Conservation (phyloP, 2,329 filamentous ascomycete genomes). For the Cordyceps militaris region DNA sequence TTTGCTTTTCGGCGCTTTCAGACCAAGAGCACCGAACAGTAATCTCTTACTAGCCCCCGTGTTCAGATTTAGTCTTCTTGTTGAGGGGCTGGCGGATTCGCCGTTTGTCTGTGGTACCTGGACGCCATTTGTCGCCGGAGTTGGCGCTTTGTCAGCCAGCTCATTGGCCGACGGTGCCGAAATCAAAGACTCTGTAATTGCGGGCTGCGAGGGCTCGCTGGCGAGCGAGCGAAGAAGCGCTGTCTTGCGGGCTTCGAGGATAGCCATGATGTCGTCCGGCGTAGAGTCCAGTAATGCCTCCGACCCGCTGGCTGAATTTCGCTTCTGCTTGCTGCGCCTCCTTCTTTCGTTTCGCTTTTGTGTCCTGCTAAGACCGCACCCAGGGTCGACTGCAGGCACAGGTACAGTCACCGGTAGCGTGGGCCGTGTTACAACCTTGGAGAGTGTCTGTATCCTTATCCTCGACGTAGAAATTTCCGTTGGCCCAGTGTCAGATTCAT, state of each 20-base stretch:
- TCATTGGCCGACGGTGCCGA: conserved; percentile 2
- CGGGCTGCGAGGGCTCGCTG: conserved; percentile 10
- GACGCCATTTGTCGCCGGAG: background rate
- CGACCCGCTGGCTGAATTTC: conserved; percentile 2
- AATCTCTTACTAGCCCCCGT: conserved; percentile 59
- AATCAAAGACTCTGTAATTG: background rate
- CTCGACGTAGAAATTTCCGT: conserved; percentile 3
- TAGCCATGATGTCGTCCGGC: conserved; percentile 1
- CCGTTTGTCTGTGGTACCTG: conserved; percentile 7
- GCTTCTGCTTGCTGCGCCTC: conserved; percentile 28
- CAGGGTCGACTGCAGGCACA: conserved; percentile 23
- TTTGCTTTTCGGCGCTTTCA: conserved; percentile 61
- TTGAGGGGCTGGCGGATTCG: background rate
- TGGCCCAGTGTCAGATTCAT: background rate
- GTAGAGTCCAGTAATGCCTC: conserved; percentile 18
- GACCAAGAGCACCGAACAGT: conserved; percentile 64
- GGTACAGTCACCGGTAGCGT: background rate
- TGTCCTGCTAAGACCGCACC: conserved; percentile 35
- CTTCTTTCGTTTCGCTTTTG: conserved; percentile 47
- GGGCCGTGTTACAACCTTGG: background rate
- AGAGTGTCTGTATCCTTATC: conserved; percentile 7
- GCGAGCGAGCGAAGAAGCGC: conserved; percentile 6
- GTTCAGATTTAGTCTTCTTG: conserved; percentile 23
- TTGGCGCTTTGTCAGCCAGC: conserved; percentile 4
- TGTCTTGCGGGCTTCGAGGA: conserved; percentile 6